Conservation (phyloP, 176 grass and related monocot genomes). For the Thinopyrum elongatum region DNA sequence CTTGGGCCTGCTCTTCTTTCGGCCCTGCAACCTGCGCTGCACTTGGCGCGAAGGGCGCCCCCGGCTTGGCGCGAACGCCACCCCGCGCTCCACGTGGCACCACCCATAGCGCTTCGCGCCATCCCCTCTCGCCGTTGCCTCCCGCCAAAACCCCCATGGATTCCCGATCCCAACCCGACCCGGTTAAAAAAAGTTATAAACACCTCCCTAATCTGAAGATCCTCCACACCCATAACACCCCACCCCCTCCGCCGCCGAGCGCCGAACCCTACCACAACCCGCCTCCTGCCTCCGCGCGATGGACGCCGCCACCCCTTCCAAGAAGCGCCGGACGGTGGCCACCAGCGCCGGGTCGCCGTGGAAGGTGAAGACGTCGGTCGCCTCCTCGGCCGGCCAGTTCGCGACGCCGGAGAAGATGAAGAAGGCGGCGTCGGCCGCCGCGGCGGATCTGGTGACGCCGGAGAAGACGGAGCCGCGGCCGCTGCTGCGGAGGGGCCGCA, state of each 20-base stretch:
- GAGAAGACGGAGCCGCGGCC: conserved; percentile 47
- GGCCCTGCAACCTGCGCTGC: background rate
- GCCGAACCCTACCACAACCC: background rate
- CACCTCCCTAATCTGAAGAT: background rate
- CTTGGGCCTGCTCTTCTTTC: background rate
- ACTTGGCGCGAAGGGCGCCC: background rate
- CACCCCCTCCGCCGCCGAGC: background rate
- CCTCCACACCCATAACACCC: background rate
- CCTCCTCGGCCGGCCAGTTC: background rate
- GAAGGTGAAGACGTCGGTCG: background rate
- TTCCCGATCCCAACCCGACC: background rate
- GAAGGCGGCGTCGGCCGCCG: background rate
- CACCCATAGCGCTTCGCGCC: background rate
- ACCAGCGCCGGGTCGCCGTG: background rate
- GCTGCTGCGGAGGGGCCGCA: conserved; percentile 10
- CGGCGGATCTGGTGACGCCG: conserved; percentile 35
- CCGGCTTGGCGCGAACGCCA: background rate
- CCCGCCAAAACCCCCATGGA: background rate
- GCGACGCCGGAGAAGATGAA: conserved; percentile 25
- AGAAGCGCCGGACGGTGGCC: conserved; percentile 18
- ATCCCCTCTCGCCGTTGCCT: background rate
- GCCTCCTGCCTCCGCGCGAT: background rate
- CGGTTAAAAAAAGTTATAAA: background rate
- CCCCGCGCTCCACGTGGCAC: background rate
- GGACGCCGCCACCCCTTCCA: conserved; percentile 5